Base-by-base conservation (phyloP, 176 grass and related monocot species). In the Oryza nivara region DNA sequence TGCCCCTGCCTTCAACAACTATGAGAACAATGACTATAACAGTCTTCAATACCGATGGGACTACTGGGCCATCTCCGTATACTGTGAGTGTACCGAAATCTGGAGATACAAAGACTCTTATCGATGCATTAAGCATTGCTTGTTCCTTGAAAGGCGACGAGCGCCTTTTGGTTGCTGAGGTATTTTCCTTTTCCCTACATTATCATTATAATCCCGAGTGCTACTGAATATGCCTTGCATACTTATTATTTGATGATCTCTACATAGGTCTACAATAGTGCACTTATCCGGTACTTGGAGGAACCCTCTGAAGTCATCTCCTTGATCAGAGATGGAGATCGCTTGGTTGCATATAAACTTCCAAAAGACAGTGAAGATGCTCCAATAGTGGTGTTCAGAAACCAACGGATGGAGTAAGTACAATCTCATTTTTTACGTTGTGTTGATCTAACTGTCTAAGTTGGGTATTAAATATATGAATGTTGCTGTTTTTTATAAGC, bases 1-100 rank as follows among this genome's bases (percentile, higher is more conserved):
- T 95, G 93, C 91, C 96, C 70, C 76, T 95, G 82, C 92, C 96
- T 81, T 83, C 96, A 89, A 90, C 83, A 78, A 92, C 89, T 81
- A 92, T 88, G 82, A 92, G 96, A 90, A 89, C 93, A 83, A 95
- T 98, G 89, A 95, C 96, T 12, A 77, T 93, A 68, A 90, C 91
- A 32, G 85, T 98, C 58, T 88, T 98, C 45, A 77, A 89, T 83
- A 86, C 90, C 4, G 84, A 94, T 82, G 92, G 90, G 45, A 86
- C 75, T 81, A 67, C 47, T 10, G 83, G 78, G 70, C 89, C 93
- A 32, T 92, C 87, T 88, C 85, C 88, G 61, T 92, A 98, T 78
- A 98, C 89, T 38, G 82, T 98, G 34, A 94, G 67, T 83, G 80
- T 94, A 72, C 75, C 93, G 36, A 95, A 98, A 85, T 95, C 87